phyloP scores from a whole-genome alignment of 2,329 filamentous ascomycete genomes.

The Colletotrichum chlorophyti region DNA sequence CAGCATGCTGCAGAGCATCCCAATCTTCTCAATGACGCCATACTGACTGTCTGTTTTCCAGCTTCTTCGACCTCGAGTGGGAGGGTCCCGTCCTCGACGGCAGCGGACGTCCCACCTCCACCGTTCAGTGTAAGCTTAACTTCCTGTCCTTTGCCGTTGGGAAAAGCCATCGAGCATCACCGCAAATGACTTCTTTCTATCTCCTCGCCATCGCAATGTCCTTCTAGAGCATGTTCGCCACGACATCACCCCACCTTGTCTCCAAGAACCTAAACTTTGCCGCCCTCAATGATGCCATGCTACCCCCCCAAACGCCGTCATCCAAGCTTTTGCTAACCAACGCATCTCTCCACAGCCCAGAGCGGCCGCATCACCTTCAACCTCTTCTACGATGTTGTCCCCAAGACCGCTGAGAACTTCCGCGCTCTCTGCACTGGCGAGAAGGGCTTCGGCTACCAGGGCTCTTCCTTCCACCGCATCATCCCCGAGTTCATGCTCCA shows the following conservation, averaged over 20 bases:
- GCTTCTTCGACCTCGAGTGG: slow-evolving; percentile 78
- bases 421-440: slow-evolving; percentile 80
- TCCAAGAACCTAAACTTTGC: slow-evolving; percentile 1
- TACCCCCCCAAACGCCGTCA: not conserved
- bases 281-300: not conserved
- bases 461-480: slow-evolving; percentile 89
- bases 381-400: slow-evolving; percentile 85
- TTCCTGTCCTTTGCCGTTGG: slow-evolving; percentile 27
- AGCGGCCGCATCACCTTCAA: slow-evolving; percentile 84
- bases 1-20: not conserved
- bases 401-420: slow-evolving; percentile 90
- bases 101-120: slow-evolving; percentile 59
- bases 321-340: slow-evolving; percentile 13
- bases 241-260: slow-evolving; percentile 13
- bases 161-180: slow-evolving; percentile 17
- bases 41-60: slow-evolving; percentile 38
- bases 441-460: slow-evolving; percentile 83
- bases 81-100: slow-evolving; percentile 73
- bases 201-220: not conserved
- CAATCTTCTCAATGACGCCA: slow-evolving; percentile 25
- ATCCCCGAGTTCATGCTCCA: slow-evolving; percentile 96
- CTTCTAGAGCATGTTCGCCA: not conserved
- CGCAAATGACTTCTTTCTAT: not conserved
- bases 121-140: slow-evolving; percentile 70
- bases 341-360: slow-evolving; percentile 62